Evolutionary conservation across 805 yeast species (phyloP), one percentile per base, ranked within the genome.

Genomic region (Starmera dryadoides): DNA sequence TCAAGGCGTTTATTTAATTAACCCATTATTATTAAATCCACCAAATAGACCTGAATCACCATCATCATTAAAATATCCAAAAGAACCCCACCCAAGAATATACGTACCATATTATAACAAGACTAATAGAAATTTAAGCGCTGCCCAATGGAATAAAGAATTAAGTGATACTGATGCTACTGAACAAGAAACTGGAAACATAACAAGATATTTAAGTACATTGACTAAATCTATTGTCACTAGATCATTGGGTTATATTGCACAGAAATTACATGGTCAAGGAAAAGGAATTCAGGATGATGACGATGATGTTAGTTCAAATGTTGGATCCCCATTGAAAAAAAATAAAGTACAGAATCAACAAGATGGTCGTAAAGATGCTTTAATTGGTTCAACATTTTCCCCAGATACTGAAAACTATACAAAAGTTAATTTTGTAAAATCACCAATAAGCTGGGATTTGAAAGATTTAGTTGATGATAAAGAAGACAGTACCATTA

Each of bases 381-480:
- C 42, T 7, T 36, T 49, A 5, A 40, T 36, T 8, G 37, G 37
- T 2, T 39, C 39, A 5, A 37, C 34, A 2, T 44, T 48, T 30
- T 21, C 37, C 2, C 52, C 55, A 2, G 28, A 25, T 4, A 25
- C 28, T 10, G 40, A 37, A 10, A 28, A 42, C 1, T 34, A 44
- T 7, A 33, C 42, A 10, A 52, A 49, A 21, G 25, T 48, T 4
- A 37, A 46, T 17, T 54, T 54, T 29, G 38, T 39, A 4, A 35
- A 45, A 14, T 45, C 52, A 1, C 55, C 57, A 14, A 46, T 52
- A 11, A 46, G 43, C 7, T 52, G 57, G 55, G 42, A 49, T 22
- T 29, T 47, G 30, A 37, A 41, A 18, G 16, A 7, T 25, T 25
- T 15, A 12, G 17, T 25, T 4, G 15, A 34, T 20, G 17, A 9